A percentile compares a stretch with the other conserved stretches of the same genome.
Conservation (phyloP, 179 eudicot genomes). For the Vitellaria paradoxa region DNA sequence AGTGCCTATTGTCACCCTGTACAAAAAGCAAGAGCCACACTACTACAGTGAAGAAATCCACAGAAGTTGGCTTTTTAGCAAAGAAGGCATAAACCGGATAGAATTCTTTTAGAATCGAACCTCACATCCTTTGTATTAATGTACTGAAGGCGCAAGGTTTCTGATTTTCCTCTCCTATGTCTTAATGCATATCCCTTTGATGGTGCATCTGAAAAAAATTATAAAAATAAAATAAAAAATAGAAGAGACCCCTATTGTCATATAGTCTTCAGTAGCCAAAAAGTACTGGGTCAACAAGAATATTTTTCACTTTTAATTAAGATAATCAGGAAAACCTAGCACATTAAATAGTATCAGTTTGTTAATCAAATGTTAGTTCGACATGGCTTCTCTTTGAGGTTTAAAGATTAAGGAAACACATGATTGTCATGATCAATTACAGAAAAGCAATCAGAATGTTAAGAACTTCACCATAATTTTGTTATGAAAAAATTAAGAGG, state of each 20-base stretch:
- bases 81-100: not conserved
- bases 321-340: not conserved
- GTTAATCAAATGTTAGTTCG: not conserved
- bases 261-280: too few relatives aligned
- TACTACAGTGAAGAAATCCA: not conserved
- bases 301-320: not conserved
- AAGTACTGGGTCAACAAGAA: too few relatives aligned
- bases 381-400: not conserved
- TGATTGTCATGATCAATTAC: not conserved
- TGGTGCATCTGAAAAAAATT: conserved; percentile 26
- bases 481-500: not conserved
- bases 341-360: not conserved
- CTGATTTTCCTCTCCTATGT: conserved; percentile 84
- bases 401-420: not conserved
- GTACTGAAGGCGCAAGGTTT: conserved; percentile 70
- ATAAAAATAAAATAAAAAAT: not conserved
- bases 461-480: not conserved
- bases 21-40: not conserved
- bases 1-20: conserved; percentile 73
- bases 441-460: not conserved
- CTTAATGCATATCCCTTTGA: conserved; percentile 30
- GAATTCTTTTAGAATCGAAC: conserved; percentile 41
- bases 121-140: conserved; percentile 88
- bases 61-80: not conserved
- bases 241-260: not conserved